These are phyloP conservation scores for Parmelia sp. DNA, from an alignment of 495 filamentous ascomycete genomes.

Conservation along the genomic window DNA sequence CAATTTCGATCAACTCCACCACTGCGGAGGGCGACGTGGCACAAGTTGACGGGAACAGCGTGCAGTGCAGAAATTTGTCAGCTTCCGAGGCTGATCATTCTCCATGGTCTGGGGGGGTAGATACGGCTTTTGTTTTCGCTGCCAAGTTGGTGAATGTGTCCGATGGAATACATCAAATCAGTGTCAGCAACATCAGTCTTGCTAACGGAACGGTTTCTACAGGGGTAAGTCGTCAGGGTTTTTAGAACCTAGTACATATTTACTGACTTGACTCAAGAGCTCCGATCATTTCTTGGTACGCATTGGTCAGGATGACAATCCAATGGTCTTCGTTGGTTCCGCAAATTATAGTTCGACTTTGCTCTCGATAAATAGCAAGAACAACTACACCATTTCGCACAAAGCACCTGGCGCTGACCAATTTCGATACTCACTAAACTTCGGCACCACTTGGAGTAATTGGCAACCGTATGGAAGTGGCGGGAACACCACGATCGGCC, in stretches of 20 bases:
- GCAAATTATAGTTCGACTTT: conserved; percentile 52
- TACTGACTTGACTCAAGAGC: conserved; percentile 19
- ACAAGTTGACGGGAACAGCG: conserved; percentile 24
- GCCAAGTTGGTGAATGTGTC: conserved; percentile 41
- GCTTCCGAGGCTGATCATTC: conserved; percentile 27
- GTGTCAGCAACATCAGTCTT: conserved; percentile 39
- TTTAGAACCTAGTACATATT: conserved; percentile 50
- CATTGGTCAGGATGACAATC: conserved; percentile 40
- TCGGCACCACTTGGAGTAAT: conserved; percentile 45
- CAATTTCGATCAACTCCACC: conserved; percentile 42
- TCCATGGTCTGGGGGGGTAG: conserved; percentile 34
- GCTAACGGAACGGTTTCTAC: conserved; percentile 33
- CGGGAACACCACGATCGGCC: conserved; percentile 33
- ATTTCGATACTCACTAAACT: conserved; percentile 53
- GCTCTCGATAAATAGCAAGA: conserved; percentile 34
- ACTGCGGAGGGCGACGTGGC: conserved; percentile 28
- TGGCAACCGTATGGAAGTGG: conserved; percentile 46
- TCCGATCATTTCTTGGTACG: conserved; percentile 42
- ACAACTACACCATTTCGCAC: conserved; percentile 43
- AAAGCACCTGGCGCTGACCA: conserved; percentile 52
- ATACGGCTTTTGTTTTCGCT: conserved; percentile 37
- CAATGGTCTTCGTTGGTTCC: conserved; percentile 43
- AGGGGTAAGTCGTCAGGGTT: conserved; percentile 39
- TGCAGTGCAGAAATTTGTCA: conserved; percentile 29
- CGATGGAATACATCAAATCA: conserved; percentile 43